Conservation (phyloP, 2,329 filamentous ascomycete genomes). For the Pseudogymnoascus sp. region DNA sequence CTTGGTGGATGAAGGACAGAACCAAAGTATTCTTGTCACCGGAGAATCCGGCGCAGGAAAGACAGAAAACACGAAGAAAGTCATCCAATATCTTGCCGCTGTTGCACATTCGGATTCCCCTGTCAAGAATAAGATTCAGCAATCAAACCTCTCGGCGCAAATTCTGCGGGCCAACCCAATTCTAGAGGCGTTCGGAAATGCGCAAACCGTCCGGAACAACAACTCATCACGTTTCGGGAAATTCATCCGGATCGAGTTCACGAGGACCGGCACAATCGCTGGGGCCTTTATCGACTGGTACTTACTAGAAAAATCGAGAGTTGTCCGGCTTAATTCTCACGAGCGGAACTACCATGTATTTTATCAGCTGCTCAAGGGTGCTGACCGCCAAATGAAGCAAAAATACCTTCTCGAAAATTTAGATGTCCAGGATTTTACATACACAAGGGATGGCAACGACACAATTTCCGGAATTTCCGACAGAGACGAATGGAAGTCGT, state of each 20-base stretch:
- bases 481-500: conserved; percentile 75
- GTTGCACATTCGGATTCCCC: conserved; percentile 80
- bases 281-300: conserved; percentile 99
- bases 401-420: conserved; percentile 69
- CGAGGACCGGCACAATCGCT: conserved; percentile 76
- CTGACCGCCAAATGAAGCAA: conserved; percentile 63
- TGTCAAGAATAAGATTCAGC: conserved; percentile 50
- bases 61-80: conserved; percentile 98
- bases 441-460: conserved; percentile 87
- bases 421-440: conserved; percentile 80
- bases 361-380: conserved; percentile 87
- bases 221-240: conserved; percentile 98
- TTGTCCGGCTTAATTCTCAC: conserved; percentile 77
- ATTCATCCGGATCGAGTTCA: conserved; percentile 97
- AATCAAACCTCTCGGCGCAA: conserved; percentile 89
- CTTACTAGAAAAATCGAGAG: conserved; percentile 92
- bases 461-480: conserved; percentile 88
- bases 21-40: conserved; percentile 96
- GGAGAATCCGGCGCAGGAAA: conserved; percentile 97
- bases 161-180: conserved; percentile 96
- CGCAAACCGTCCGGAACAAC: conserved; percentile 95
- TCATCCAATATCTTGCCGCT: conserved; percentile 95
- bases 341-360: conserved; percentile 98
- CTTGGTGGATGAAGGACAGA: conserved; percentile 86
- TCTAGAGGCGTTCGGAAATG: conserved; percentile 94